A percentile compares a stretch with the other conserved stretches of the same genome.
Conservation (phyloP, 2,329 filamentous ascomycete genomes). For the Colletotrichum shisoi region DNA sequence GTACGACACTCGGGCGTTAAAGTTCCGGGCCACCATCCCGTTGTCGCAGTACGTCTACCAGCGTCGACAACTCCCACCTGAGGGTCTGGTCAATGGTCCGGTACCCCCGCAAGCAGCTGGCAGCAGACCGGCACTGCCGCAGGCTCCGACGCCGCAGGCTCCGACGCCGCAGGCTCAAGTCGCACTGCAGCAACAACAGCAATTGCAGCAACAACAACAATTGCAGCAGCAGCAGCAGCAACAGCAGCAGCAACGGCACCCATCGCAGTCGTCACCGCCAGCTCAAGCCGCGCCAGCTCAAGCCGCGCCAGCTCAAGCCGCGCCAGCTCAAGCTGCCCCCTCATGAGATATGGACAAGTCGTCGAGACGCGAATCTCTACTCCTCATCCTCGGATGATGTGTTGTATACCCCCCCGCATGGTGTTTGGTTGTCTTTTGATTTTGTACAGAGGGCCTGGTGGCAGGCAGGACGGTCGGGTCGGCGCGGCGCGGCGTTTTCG, state of each 20-base stretch:
- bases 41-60: constrained; percentile 55
- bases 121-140: constrained; percentile 41
- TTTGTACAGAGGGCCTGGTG: constrained; percentile 28
- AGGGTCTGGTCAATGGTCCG: constrained; percentile 40
- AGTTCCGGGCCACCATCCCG: constrained; percentile 67
- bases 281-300: constrained; percentile 23
- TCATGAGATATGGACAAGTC: constrained; percentile 17
- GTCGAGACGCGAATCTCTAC: constrained; percentile 23
- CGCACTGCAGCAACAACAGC: constrained; percentile 41
- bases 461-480: constrained; percentile 33
- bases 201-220: constrained; percentile 35
- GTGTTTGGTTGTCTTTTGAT: constrained; percentile 38
- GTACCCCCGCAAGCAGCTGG: constrained; percentile 22
- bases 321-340: constrained; percentile 15
- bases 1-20: constrained; percentile 66
- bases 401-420: constrained; percentile 36
- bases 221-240: constrained; percentile 43
- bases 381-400: constrained; percentile 34
- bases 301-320: constrained; percentile 26
- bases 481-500: constrained; percentile 37
- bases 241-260: constrained; percentile 43
- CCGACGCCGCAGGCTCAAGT: constrained; percentile 41
- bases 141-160: constrained; percentile 41
- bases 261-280: constrained; percentile 23
- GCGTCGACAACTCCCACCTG: constrained; percentile 48